Percentiles rank a stretch among this genome's conserved stretches.
These are phyloP conservation scores for Lactarius pseudohatsudake DNA, from an alignment of 768 basidiomycete genomes.

Conservation along the genomic window DNA sequence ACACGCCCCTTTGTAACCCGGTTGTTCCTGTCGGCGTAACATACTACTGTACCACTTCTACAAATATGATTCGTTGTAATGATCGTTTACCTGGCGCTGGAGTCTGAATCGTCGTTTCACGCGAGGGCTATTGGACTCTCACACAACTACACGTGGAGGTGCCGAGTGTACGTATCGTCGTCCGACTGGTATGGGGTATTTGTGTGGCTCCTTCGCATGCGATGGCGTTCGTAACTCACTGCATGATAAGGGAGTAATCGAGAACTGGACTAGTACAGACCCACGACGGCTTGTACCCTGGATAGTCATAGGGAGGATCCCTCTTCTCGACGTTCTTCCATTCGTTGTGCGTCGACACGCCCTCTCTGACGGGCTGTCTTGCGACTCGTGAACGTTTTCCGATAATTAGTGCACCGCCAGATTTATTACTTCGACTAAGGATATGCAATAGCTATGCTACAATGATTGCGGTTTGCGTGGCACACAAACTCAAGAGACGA, in stretches of 20 bases:
- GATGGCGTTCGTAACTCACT: no score
- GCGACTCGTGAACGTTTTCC: background rate
- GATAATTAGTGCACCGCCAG: background rate
- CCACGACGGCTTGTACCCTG: no score
- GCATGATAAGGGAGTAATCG: no score
- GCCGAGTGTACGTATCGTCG: background rate
- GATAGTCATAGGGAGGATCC: background rate
- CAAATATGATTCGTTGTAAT: background rate
- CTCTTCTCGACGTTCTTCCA: background rate
- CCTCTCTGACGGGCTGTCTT: background rate
- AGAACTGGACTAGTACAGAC: background rate
- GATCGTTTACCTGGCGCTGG: background rate
- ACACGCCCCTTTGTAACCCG: background rate
- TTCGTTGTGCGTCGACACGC: background rate
- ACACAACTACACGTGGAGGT: background rate
- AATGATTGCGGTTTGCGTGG: background rate
- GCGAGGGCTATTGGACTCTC: background rate
- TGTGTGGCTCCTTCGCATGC: no score
- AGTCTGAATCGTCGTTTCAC: background rate
- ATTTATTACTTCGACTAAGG: background rate
- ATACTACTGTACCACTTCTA: constrained; percentile 9
- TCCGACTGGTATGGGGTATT: background rate
- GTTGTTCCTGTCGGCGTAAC: constrained; percentile 10
- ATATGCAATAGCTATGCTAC: background rate
- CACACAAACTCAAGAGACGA: background rate